phyloP scores from a whole-genome alignment of 2,329 filamentous ascomycete species.

The Chaetomium strumarium region DNA sequence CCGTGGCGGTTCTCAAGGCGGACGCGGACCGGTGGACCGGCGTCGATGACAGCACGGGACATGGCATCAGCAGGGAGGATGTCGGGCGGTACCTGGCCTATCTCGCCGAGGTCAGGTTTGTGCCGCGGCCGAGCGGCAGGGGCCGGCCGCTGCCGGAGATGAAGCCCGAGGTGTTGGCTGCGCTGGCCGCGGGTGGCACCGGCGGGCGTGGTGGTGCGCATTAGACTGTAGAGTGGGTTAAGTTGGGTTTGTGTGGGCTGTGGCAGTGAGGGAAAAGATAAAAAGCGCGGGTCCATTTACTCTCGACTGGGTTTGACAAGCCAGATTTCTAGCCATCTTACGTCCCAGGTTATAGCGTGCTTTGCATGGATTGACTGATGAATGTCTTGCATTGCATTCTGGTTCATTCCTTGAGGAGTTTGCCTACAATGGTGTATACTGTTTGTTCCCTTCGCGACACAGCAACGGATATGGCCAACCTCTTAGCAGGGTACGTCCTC shows the following conservation, averaged over 20 bases:
- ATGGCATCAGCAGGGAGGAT: conserved; percentile 53
- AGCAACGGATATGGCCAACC: too few species aligned
- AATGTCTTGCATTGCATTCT: too few species aligned
- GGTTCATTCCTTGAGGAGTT: too few species aligned
- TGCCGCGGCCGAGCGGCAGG: conserved; percentile 40
- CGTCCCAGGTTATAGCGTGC: too few species aligned
- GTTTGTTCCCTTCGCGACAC: too few species aligned
- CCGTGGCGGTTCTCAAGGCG: conserved; percentile 55
- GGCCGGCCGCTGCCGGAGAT: conserved; percentile 31
- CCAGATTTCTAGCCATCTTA: neutral
- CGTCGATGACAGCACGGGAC: conserved; percentile 35
- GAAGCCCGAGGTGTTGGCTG: conserved; percentile 26
- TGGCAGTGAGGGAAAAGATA: neutral
- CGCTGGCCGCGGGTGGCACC: conserved; percentile 19
- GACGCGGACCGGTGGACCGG: conserved; percentile 56
- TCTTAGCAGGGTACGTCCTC: too few species aligned
- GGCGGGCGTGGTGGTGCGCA: conserved; percentile 24
- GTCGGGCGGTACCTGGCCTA: conserved; percentile 61
- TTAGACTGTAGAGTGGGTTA: conserved; percentile 1
- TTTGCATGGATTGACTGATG: too few species aligned
- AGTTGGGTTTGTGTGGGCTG: neutral
- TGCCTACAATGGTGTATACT: too few species aligned
- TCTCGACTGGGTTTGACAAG: too few species aligned
- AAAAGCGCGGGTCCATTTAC: neutral
- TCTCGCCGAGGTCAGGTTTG: conserved; percentile 57